Percentiles rank a stretch among this genome's conserved stretches.
Evolutionary conservation across 2,329 filamentous ascomycete species (phyloP).

Genomic region (Curvularia sp.): DNA sequence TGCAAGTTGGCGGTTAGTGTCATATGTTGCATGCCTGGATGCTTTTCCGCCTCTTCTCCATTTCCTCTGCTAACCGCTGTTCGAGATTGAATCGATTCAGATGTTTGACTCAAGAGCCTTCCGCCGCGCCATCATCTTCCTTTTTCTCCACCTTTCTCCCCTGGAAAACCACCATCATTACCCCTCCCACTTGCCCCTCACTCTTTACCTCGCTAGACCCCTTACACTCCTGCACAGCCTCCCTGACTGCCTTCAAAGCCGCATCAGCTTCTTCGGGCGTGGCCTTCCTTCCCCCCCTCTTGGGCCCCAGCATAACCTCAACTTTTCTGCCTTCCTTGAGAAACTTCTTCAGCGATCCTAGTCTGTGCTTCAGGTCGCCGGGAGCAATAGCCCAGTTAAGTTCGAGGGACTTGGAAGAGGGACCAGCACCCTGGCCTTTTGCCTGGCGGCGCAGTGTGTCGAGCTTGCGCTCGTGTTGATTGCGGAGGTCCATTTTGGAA

Average conservation of each 20-base stretch:
- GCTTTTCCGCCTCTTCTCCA: too few species aligned
- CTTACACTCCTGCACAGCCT: constrained; percentile 51
- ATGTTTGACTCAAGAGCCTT: background rate
- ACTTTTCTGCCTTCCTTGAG: constrained; percentile 77
- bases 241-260: constrained; percentile 61
- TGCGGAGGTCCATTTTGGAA: constrained; percentile 60
- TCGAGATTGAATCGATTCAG: background rate
- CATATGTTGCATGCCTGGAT: constrained; percentile 2
- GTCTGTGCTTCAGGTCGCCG: constrained; percentile 72
- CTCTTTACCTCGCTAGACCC: constrained; percentile 37
- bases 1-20: constrained; percentile 6
- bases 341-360: constrained; percentile 66
- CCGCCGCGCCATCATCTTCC: constrained; percentile 7
- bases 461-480: constrained; percentile 56
- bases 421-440: constrained; percentile 35
- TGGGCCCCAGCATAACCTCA: constrained; percentile 73
- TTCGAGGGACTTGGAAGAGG: constrained; percentile 76
- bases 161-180: constrained; percentile 44
- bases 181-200: constrained; percentile 40
- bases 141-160: constrained; percentile 34
- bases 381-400: constrained; percentile 84
- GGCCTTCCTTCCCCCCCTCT: constrained; percentile 67
- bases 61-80: background rate
- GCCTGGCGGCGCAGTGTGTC: constrained; percentile 52
- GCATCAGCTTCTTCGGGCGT: constrained; percentile 63